phyloP scores from a whole-genome alignment of 768 basidiomycete genomes.

The Inosperma sp. region DNA sequence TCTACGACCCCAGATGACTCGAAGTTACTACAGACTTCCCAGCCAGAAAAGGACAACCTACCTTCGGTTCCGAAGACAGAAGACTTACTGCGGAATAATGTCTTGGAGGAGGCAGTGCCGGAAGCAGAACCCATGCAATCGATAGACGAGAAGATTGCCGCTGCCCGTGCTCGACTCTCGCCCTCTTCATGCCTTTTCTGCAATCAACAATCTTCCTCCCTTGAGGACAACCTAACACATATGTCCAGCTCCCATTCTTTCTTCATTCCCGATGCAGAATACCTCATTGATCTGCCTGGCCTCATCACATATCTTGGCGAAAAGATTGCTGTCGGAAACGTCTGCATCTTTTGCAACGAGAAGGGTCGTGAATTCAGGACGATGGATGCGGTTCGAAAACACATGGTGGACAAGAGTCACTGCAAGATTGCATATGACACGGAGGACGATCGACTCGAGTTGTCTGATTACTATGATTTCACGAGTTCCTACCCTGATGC shows the following conservation, averaged over 20 bases:
- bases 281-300: constrained; percentile 78
- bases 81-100: too few species aligned
- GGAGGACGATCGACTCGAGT: constrained; percentile 73
- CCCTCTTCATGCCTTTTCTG: constrained; percentile 86
- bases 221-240: constrained; percentile 72
- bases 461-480: constrained; percentile 95
- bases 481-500: constrained; percentile 65
- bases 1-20: neutral
- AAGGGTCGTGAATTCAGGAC: constrained; percentile 77
- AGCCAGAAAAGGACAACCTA: neutral
- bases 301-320: constrained; percentile 84
- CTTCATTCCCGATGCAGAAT: constrained; percentile 93
- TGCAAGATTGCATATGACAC: constrained; percentile 93
- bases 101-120: constrained; percentile 18
- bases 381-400: constrained; percentile 84
- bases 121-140: constrained; percentile 47
- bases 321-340: constrained; percentile 89
- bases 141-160: constrained; percentile 74
- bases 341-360: constrained; percentile 89
- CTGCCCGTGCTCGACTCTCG: constrained; percentile 59
- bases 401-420: constrained; percentile 95
- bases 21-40: neutral
- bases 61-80: too few species aligned
- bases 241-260: constrained; percentile 89
- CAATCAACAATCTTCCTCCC: constrained; percentile 40